A percentile compares a stretch with the other conserved stretches of the same genome.
Evolutionary conservation across 345 rosid genomes (phyloP).

Genomic region (Trapa bicornis): DNA sequence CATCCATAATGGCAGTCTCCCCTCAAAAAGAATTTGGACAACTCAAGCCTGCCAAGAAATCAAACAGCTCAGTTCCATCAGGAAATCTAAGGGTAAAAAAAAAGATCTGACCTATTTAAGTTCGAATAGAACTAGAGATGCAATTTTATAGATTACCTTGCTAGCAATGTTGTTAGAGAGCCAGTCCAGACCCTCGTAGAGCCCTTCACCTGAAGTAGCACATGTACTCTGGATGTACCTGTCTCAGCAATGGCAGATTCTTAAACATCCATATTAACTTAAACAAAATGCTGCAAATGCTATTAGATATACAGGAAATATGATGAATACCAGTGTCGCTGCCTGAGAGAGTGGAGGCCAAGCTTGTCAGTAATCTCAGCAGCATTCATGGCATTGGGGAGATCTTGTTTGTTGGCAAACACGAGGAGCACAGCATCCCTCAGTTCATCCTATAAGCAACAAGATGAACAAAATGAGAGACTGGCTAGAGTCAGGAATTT

Average conservation of each 20-base stretch:
- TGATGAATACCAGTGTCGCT: conserved; percentile 52
- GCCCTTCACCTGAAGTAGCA: conserved; percentile 71
- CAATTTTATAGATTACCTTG: conserved; percentile 24
- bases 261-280: not conserved
- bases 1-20: not conserved
- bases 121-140: not conserved
- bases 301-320: not conserved
- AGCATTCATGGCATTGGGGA: conserved; percentile 78
- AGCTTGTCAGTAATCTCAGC: conserved; percentile 83
- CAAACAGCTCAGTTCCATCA: not conserved
- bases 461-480: not conserved
- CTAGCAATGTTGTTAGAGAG: conserved; percentile 67
- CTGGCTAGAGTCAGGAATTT: not conserved
- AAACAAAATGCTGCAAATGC: not conserved
- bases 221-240: conserved; percentile 87
- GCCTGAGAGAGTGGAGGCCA: conserved; percentile 75
- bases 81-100: not conserved
- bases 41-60: conserved; percentile 1
- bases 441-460: conserved; percentile 46
- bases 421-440: conserved; percentile 91
- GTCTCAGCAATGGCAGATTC: conserved; percentile 12
- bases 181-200: conserved; percentile 76
- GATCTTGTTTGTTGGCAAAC: conserved; percentile 83
- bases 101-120: not conserved
- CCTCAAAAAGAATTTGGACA: conserved; percentile 1